Conservation (phyloP, 2,329 filamentous ascomycete genomes). For the Mollisia scopiformis region DNA sequence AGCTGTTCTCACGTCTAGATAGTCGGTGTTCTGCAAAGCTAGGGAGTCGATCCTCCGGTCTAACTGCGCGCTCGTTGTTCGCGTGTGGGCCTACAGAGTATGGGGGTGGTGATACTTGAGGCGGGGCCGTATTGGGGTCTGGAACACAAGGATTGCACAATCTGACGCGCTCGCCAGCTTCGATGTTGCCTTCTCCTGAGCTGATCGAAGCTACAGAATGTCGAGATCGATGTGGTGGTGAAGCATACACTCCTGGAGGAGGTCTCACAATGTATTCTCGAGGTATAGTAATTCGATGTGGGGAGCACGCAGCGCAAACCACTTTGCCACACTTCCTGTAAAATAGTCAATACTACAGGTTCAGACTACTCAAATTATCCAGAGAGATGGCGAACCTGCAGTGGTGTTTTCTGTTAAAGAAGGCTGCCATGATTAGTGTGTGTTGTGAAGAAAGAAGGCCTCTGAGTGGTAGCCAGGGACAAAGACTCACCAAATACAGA, state of each 20-base stretch:
- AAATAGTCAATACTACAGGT: conserved; percentile 4
- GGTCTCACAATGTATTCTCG: conserved; percentile 90
- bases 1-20: not conserved
- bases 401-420: conserved; percentile 90
- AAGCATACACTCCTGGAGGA: conserved; percentile 43
- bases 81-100: not conserved
- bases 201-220: conserved; percentile 25
- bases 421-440: conserved; percentile 38
- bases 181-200: conserved; percentile 41
- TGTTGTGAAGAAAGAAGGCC: no score
- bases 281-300: conserved; percentile 92
- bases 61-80: not conserved
- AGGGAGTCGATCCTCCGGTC: not conserved
- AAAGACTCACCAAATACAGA: conserved; percentile 64
- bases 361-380: not conserved
- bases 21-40: not conserved
- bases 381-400: conserved; percentile 64
- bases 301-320: conserved; percentile 87
- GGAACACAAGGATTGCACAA: conserved; percentile 76
- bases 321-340: conserved; percentile 86
- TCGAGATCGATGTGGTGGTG: conserved; percentile 8
- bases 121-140: conserved; percentile 65
- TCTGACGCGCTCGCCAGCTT: conserved; percentile 69
- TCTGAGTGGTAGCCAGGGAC: no score
- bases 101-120: conserved; percentile 31